Evolutionary conservation across 2,329 filamentous ascomycete genomes (phyloP).

Genomic region (Xylariales sp.): DNA sequence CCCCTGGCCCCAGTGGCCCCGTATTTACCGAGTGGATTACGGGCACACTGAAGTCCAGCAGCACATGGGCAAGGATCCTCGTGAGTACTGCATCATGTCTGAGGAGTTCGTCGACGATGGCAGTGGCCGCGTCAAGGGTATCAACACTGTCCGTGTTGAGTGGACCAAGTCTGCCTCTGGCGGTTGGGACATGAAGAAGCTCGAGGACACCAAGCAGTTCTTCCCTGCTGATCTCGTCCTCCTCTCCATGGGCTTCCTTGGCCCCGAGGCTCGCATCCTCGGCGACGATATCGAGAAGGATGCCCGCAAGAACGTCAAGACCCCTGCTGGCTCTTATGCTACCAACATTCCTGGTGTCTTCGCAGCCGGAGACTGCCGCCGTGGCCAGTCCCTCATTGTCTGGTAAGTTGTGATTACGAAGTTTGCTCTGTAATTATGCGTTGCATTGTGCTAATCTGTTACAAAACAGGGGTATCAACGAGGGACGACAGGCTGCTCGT

Average conservation of each 20-base stretch:
- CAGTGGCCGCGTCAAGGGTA: conserved; percentile 83
- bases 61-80: conserved; percentile 92
- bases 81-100: conserved; percentile 97
- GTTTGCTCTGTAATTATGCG: conserved; percentile 33
- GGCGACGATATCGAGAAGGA: conserved; percentile 90
- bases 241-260: conserved; percentile 95
- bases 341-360: conserved; percentile 89
- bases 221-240: conserved; percentile 95
- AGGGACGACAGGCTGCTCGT: conserved; percentile 86
- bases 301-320: conserved; percentile 93
- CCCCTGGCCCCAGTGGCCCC: conserved; percentile 97
- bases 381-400: conserved; percentile 92
- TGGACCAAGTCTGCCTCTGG: conserved; percentile 88
- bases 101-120: conserved; percentile 94
- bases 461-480: conserved; percentile 79
- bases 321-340: conserved; percentile 76
- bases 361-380: conserved; percentile 90
- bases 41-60: conserved; percentile 94
- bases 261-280: conserved; percentile 83
- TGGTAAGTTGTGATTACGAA: conserved; percentile 61
- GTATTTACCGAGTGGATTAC: conserved; percentile 97
- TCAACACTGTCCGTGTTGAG: conserved; percentile 92
- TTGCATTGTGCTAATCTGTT: conserved; percentile 30
- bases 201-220: conserved; percentile 89
- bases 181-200: conserved; percentile 98